phyloP scores from a whole-genome alignment of 2,329 filamentous ascomycete species.

The Pleurostoma richardsiae region DNA sequence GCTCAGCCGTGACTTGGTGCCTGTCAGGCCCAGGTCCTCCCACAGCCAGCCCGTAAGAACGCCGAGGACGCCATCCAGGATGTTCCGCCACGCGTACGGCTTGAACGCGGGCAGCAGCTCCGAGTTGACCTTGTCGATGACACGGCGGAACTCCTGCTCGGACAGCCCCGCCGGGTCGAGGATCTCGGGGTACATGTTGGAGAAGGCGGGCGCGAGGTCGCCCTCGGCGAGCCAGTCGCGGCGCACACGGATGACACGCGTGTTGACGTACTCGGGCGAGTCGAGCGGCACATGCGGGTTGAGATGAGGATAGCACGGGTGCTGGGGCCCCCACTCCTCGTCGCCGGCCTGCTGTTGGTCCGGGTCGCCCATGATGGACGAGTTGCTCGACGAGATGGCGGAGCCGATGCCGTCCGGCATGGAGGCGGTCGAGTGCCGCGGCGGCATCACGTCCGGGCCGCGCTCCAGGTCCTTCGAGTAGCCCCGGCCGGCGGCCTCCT shows the following conservation, averaged over 20 bases:
- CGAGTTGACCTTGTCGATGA: constrained; percentile 78
- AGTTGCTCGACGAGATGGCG: constrained; percentile 50
- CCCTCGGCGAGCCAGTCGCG: constrained; percentile 89
- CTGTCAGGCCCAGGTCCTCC: constrained; percentile 81
- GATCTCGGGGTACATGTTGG: constrained; percentile 94
- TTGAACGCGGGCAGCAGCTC: constrained; percentile 74
- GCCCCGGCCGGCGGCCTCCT: constrained; percentile 19
- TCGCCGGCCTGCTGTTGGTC: constrained; percentile 63
- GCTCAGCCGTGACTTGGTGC: constrained; percentile 65
- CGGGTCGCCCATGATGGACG: constrained; percentile 57
- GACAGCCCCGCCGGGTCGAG: constrained; percentile 76
- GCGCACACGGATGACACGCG: constrained; percentile 85
- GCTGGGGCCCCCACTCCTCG: constrained; percentile 85
- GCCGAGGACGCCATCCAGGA: constrained; percentile 74
- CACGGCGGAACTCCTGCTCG: constrained; percentile 78
- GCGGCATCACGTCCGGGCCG: constrained; percentile 39
- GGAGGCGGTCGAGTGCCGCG: constrained; percentile 42
- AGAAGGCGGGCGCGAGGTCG: constrained; percentile 88
- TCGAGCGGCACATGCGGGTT: constrained; percentile 84
- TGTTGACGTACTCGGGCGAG: constrained; percentile 69
- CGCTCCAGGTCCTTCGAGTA: constrained; percentile 51
- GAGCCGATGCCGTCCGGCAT: constrained; percentile 48
- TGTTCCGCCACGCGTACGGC: constrained; percentile 71
- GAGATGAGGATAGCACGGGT: constrained; percentile 90
- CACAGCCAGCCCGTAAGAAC: constrained; percentile 88